Conservation (phyloP, 495 filamentous ascomycete species). For the Hapsidospora chrysogenum region DNA sequence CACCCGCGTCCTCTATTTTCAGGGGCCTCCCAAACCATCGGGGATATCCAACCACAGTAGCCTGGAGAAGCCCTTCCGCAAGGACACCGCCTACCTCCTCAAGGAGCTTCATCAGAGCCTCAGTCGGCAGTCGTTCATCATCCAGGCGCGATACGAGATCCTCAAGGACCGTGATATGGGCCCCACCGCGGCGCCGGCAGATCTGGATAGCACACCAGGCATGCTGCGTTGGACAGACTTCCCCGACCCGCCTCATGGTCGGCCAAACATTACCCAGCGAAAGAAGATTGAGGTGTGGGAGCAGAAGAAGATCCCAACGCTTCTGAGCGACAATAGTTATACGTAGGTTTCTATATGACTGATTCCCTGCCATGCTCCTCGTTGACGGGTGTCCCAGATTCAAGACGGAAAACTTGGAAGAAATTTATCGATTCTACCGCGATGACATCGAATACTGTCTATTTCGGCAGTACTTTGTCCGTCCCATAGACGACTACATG, state of each 20-base stretch:
- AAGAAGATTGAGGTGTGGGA: slow-evolving; percentile 21
- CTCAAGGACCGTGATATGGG: slow-evolving; percentile 15
- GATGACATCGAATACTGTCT: slow-evolving; percentile 24
- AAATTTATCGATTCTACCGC: slow-evolving; percentile 23
- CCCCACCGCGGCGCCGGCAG: slow-evolving; percentile 4
- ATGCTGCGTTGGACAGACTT: slow-evolving; percentile 24
- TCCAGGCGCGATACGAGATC: slow-evolving; percentile 23
- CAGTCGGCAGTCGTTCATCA: slow-evolving; percentile 18
- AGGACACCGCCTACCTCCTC: slow-evolving; percentile 13
- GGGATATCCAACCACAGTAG: not conserved
- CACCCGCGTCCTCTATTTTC: slow-evolving; percentile 8
- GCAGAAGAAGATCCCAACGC: slow-evolving; percentile 6
- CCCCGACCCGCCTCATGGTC: slow-evolving; percentile 18
- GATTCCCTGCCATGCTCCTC: not conserved
- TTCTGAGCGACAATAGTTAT: slow-evolving; percentile 18
- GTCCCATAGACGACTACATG: slow-evolving; percentile 3
- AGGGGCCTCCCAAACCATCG: slow-evolving; percentile 10
- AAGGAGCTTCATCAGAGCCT: slow-evolving; percentile 23
- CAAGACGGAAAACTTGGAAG: slow-evolving; percentile 21
- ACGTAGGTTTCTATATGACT: slow-evolving; percentile 6
- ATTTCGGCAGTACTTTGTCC: slow-evolving; percentile 13
- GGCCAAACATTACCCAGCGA: slow-evolving; percentile 19
- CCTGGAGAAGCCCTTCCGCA: slow-evolving; percentile 11
- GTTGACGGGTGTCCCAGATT: slow-evolving; percentile 8
- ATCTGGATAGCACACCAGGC: slow-evolving; percentile 10